Evolutionary conservation across 2,329 filamentous ascomycete genomes (phyloP).

Genomic region (Truncatella angustata): DNA sequence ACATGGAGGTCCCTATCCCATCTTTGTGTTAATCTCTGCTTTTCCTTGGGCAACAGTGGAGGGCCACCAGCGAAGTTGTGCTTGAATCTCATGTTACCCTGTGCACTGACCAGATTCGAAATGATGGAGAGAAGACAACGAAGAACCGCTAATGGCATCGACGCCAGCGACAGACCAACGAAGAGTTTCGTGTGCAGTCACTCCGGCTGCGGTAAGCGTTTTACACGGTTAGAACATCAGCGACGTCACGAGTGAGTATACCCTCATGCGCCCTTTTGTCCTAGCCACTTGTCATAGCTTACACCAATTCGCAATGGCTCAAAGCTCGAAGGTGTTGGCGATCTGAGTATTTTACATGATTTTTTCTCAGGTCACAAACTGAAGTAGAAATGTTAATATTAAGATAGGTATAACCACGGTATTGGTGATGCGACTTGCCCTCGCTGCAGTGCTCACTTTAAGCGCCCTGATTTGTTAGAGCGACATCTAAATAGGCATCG

Average conservation of each 20-base stretch:
- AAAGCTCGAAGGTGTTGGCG: too few relatives aligned
- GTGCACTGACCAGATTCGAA: not conserved
- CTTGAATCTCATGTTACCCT: not conserved
- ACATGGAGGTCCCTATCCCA: conserved; percentile 2
- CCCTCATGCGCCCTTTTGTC: not conserved
- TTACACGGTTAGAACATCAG: conserved; percentile 57
- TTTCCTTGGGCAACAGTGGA: conserved; percentile 1
- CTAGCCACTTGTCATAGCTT: not conserved
- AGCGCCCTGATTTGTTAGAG: conserved; percentile 57
- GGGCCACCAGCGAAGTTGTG: not conserved
- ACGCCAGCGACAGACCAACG: conserved; percentile 10
- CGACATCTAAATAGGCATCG: conserved; percentile 55
- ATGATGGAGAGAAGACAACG: conserved; percentile 19
- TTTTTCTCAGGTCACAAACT: too few relatives aligned
- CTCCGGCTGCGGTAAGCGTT: conserved; percentile 48
- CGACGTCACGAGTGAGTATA: conserved; percentile 45
- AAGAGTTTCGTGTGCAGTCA: conserved; percentile 35
- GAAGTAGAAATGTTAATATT: not conserved
- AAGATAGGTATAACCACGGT: conserved; percentile 46
- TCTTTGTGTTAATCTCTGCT: not conserved
- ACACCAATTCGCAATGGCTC: too few relatives aligned
- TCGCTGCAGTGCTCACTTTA: conserved; percentile 60
- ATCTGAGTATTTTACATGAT: too few relatives aligned
- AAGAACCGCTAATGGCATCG: conserved; percentile 7
- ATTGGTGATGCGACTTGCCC: conserved; percentile 53